Conservation (phyloP, 1,284 basidiomycete genomes). For the Takashimella koratensis region DNA sequence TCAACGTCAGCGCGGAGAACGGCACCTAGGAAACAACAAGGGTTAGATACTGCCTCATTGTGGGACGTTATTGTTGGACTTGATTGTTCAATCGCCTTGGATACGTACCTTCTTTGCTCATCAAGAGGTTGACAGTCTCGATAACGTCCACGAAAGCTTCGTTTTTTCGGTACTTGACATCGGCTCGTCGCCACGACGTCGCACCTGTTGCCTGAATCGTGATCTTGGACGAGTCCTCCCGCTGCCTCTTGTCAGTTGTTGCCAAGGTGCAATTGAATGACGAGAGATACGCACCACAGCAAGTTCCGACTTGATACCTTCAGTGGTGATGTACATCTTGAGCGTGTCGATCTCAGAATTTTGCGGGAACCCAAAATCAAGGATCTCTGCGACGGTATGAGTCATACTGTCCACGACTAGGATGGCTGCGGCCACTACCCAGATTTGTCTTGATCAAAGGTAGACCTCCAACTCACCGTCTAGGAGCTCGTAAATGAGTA, state of each 20-base stretch:
- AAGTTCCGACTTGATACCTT: conserved; percentile 81
- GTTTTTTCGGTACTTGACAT: conserved; percentile 98
- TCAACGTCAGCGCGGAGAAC: conserved; percentile 95
- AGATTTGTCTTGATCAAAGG: no score
- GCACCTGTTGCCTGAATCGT: conserved; percentile 93
- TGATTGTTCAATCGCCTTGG: background rate
- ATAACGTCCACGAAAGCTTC: conserved; percentile 98
- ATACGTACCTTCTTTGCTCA: conserved; percentile 83
- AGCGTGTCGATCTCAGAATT: conserved; percentile 97
- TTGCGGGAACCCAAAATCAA: conserved; percentile 99
- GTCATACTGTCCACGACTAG: no score
- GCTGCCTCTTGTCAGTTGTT: conserved; percentile 50
- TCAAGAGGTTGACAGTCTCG: conserved; percentile 91
- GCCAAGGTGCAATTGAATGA: background rate
- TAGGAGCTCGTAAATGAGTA: conserved; percentile 90
- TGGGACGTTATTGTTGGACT: background rate
- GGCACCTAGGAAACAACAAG: conserved; percentile 58
- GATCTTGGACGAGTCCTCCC: conserved; percentile 92
- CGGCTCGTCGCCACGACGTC: conserved; percentile 86
- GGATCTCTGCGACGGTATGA: no score
- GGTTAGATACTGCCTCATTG: background rate
- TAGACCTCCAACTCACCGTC: conserved; percentile 63
- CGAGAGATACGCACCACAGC: conserved; percentile 60
- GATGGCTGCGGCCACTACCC: no score
- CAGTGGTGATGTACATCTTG: conserved; percentile 97